Base-by-base conservation (phyloP, 2,329 filamentous ascomycete genomes). In the Neobulgaria alba region DNA sequence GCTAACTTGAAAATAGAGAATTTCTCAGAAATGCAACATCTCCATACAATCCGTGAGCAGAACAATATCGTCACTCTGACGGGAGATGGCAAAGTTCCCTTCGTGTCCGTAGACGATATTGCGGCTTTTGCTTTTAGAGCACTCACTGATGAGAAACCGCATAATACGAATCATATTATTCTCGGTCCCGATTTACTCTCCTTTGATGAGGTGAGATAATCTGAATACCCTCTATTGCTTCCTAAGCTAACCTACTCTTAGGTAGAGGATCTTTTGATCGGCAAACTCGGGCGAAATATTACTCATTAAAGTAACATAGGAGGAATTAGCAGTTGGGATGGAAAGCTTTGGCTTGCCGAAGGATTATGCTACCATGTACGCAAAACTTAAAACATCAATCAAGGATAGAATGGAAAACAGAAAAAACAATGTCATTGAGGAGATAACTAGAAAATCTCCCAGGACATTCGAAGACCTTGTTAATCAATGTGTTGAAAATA, bases 31-130 rank as follows among this genome's bases (percentile, higher is more conserved):
- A 46, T 57, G 26, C 50, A 57, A 23, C 57, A 59, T 43, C 34
- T 46, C 2, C 23, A 31, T 2, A 51, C 55, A 2, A 65, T 72
- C 45, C 60, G 53, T 18, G 54, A 63, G 4, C 60, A 67, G 38
- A 57, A 60, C 47, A 62, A 54, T 34, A 58, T 72, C 10, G 64
- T 66, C 47, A 66, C 67, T 5, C 67, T 68, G 0, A 61, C 63
- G 1, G 63, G 60, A 2, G 45, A 61, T 5, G 70, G 68, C 16
- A 63, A 60, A 45, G 57, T 71, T n/a, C 66, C 67, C 0, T 71
- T 67, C 53, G 58, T 73, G 4, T 63, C 63, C 10, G 62, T 63
- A 4, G 54, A 63, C 19, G 69, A 73, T 41, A 68, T 73, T 37
- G 68, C 68, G 0, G 62, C 61, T 3, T 63, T 69, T 4, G 68